These are phyloP conservation scores for Plasmodium gallinaceum DNA, from an alignment of 169 alveolate species.

Conservation along the genomic window DNA sequence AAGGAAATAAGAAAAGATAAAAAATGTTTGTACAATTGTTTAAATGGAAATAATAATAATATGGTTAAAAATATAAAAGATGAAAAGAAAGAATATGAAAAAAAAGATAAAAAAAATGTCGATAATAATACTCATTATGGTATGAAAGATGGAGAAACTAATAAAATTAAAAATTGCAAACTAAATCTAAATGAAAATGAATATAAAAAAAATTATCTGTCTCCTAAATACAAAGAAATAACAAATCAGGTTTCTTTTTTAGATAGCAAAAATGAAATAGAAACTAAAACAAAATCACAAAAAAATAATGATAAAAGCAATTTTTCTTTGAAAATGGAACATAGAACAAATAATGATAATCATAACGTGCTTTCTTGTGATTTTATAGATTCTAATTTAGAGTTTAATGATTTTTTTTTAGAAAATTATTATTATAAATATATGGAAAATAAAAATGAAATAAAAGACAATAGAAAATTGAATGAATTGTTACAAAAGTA, in stretches of 20 bases:
- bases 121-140: neutral
- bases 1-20: neutral
- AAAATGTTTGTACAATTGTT: neutral
- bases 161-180: no score
- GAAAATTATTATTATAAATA: slow-evolving; percentile 25
- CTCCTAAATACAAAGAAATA: no score
- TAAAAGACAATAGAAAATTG: neutral
- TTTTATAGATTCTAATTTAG: slow-evolving; percentile 7
- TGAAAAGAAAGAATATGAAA: neutral
- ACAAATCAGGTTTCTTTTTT: no score
- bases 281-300: neutral
- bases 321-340: neutral
- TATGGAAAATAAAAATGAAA: neutral
- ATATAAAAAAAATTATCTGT: no score
- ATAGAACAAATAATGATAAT: neutral
- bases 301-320: neutral
- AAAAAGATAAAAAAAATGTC: neutral
- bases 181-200: no score
- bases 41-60: neutral
- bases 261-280: neutral
- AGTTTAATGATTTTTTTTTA: slow-evolving; percentile 22
- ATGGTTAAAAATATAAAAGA: neutral
- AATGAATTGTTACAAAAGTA: slow-evolving; percentile 7
- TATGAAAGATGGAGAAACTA: neutral
- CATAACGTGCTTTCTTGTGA: neutral